Evolutionary conservation across 805 yeast genomes (phyloP), one percentile per base, ranked within the genome.

Genomic region (Candida andamanensis): DNA sequence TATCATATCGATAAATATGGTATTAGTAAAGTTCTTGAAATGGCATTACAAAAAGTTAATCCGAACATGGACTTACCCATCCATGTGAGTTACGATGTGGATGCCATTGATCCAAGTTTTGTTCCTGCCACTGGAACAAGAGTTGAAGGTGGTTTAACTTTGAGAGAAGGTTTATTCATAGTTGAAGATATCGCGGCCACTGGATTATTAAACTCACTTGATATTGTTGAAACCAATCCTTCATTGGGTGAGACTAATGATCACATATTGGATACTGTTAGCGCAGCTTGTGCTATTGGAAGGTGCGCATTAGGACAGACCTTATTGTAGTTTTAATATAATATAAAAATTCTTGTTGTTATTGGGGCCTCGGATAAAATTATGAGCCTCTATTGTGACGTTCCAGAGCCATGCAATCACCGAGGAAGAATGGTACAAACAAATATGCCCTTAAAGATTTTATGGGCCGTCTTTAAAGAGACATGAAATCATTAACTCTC

Each of bases 91-190:
- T 90, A 89, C 55, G 98, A 90, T 54, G 97, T 90, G 26, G 98
- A 90, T 60, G 97, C 97, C 26, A 80, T 92, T 37, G 98, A 90
- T 60, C 97, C 97, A 29, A 71, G 78, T 40, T 87, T 69, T 52
- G 96, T 92, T 10, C 97, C 96, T 13, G 95, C 97, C 24, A 90
- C 98, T 1, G 98, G 98, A 33, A 92, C 98, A 1, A 90, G 97
- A 26, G 98, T 90, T 11, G 79, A 95, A 56, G 97, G 97, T 43
- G 98, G 98, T 3, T 68, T 90, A 43, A 80, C 96, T 6, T 72
- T 90, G 58, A 76, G 98, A 63, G 98, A 90, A 62, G 97, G 96
- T 30, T 72, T 92, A 55, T 90, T 82, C 54, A 61, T 90, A 33
- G 92, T 89, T 39, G 98, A 90, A 63, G 92, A 90, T 44, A 68